Evolutionary conservation across 495 filamentous ascomycete species (phyloP).

Genomic region (Podospora sp.): DNA sequence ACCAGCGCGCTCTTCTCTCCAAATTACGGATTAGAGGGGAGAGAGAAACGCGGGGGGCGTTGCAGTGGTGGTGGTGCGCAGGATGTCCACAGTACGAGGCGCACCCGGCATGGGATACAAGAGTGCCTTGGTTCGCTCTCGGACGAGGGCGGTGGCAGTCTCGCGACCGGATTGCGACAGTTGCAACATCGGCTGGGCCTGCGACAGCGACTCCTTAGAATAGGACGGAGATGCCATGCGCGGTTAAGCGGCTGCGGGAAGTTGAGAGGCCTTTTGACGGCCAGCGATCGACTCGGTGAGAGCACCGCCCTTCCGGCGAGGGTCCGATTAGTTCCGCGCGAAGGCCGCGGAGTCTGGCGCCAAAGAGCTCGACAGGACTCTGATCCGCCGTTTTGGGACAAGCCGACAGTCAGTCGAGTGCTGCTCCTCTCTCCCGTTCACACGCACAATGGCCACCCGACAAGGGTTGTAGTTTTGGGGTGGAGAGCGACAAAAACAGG

Average conservation of each 20-base stretch:
- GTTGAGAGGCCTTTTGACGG: not conserved
- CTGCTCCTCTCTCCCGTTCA: not conserved
- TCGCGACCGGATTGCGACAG: constrained; percentile 1
- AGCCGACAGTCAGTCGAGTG: constrained; percentile 9
- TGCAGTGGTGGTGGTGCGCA: constrained; percentile 10
- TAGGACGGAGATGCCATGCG: constrained; percentile 19
- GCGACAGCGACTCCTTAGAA: not conserved
- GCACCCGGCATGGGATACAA: not conserved
- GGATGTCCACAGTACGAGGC: not conserved
- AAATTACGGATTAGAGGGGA: not conserved
- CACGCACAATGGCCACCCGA: constrained; percentile 10
- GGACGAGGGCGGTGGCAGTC: not conserved
- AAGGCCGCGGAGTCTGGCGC: constrained; percentile 12
- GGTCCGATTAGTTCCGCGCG: constrained; percentile 10
- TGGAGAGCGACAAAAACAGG: constrained; percentile 10
- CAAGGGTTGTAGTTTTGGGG: constrained; percentile 5
- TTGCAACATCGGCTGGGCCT: not conserved
- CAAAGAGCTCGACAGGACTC: constrained; percentile 8
- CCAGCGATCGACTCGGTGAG: constrained; percentile 7
- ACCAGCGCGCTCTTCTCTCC: not conserved
- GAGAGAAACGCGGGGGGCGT: not conserved
- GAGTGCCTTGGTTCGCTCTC: constrained; percentile 4
- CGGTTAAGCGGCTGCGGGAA: constrained; percentile 21
- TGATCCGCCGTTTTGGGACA: constrained; percentile 18
- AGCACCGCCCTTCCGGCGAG: not conserved